These are phyloP conservation scores for Jamesozyma jinghongensis DNA, from an alignment of 805 yeast species.

Conservation along the genomic window DNA sequence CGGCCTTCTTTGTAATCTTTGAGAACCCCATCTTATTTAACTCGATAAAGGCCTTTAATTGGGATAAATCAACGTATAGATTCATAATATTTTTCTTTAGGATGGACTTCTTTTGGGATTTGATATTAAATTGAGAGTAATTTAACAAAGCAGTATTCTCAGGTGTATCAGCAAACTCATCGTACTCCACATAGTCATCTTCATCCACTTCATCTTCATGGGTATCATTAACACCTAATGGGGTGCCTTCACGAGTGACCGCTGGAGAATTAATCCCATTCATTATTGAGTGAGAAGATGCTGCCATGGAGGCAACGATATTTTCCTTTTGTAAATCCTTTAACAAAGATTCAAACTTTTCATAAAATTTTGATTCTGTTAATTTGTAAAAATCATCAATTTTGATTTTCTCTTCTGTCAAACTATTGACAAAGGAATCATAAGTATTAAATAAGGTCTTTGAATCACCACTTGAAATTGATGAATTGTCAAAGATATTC, in stretches of 20 bases:
- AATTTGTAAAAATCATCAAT: constrained; percentile 43
- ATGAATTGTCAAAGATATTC: constrained; percentile 14
- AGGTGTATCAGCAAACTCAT: constrained; percentile 31
- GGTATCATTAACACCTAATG: not conserved
- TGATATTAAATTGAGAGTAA: constrained; percentile 41
- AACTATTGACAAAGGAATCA: constrained; percentile 38
- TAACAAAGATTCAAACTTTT: constrained; percentile 38
- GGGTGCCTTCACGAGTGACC: not conserved
- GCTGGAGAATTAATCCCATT: too few relatives aligned
- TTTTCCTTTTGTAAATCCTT: constrained; percentile 38
- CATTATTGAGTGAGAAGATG: too few relatives aligned
- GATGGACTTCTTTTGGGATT: constrained; percentile 49
- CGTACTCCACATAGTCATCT: constrained; percentile 33
- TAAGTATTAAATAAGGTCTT: constrained; percentile 29
- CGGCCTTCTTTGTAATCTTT: constrained; percentile 84
- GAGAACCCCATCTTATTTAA: constrained; percentile 78
- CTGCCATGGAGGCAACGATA: constrained; percentile 3
- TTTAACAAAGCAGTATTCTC: constrained; percentile 42
- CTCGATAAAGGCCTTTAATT: constrained; percentile 74
- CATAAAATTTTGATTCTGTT: constrained; percentile 39
- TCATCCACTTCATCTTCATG: constrained; percentile 12
- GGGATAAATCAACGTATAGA: constrained; percentile 64
- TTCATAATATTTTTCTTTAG: constrained; percentile 55
- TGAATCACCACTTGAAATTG: constrained; percentile 18
- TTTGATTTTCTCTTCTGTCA: constrained; percentile 41